phyloP scores from a whole-genome alignment of 768 basidiomycete genomes.

The Pleurotus sapidus region DNA sequence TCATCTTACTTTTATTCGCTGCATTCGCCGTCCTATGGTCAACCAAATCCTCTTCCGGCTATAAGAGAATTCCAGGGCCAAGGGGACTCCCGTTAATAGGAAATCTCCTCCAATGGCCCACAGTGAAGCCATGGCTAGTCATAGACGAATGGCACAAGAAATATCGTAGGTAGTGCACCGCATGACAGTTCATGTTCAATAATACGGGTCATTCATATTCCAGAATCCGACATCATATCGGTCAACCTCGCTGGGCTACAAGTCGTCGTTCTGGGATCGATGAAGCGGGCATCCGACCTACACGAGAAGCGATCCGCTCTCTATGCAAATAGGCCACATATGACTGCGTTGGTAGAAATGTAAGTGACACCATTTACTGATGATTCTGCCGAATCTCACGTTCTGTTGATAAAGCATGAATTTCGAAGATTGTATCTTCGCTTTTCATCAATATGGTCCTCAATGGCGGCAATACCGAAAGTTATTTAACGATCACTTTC shows the following conservation, averaged over 20 bases:
- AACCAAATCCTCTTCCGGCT: neutral
- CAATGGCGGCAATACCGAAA: neutral
- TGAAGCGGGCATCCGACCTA: neutral
- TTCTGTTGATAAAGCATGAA: neutral
- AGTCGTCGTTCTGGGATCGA: neutral
- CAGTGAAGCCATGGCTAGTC: conserved; percentile 23
- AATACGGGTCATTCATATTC: neutral
- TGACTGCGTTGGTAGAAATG: neutral
- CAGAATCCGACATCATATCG: neutral
- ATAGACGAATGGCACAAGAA: conserved; percentile 27
- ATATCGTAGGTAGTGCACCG: conserved; percentile 22
- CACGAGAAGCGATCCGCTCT: neutral
- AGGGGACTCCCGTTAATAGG: conserved; percentile 27
- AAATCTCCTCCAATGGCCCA: conserved; percentile 23
- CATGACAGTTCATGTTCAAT: no score
- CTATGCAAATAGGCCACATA: neutral
- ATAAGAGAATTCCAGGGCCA: conserved; percentile 22
- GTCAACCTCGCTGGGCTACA: neutral
- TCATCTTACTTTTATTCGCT: neutral
- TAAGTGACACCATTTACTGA: neutral
- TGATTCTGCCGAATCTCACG: neutral
- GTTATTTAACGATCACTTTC: neutral
- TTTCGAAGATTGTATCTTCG: neutral
- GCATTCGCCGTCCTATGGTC: neutral
- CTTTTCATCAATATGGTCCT: neutral